Conservation (phyloP, 2,329 filamentous ascomycete species). For the Xylariaceae sp. region DNA sequence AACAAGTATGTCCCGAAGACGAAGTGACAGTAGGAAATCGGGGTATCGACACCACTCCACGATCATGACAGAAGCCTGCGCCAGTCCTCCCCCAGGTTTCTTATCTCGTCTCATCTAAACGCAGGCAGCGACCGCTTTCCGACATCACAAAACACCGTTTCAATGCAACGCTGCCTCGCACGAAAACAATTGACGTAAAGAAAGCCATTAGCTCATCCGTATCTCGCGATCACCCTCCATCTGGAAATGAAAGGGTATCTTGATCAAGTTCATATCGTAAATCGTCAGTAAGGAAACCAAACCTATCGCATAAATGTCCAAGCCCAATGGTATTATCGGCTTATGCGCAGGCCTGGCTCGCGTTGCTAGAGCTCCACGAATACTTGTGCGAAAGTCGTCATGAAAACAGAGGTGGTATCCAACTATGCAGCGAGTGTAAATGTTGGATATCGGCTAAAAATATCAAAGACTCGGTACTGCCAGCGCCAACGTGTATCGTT, state of each 20-base stretch:
- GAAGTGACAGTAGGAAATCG: constrained; percentile 7
- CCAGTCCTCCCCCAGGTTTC: constrained; percentile 3
- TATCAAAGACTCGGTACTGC: constrained; percentile 12
- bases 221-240: constrained; percentile 29
- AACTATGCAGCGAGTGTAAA: constrained; percentile 28
- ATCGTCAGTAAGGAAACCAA: constrained; percentile 25
- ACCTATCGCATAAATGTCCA: constrained; percentile 8
- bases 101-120: constrained; percentile 15
- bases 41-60: constrained; percentile 26
- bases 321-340: neutral
- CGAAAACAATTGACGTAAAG: constrained; percentile 8
- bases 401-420: constrained; percentile 8
- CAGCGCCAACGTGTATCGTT: constrained; percentile 22
- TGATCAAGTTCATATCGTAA: constrained; percentile 25
- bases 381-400: constrained; percentile 5
- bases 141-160: neutral
- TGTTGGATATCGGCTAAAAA: constrained; percentile 13
- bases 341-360: neutral
- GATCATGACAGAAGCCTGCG: constrained; percentile 4
- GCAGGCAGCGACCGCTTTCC: constrained; percentile 4
- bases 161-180: constrained; percentile 1
- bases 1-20: neutral
- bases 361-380: too few species aligned
- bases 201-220: constrained; percentile 18
- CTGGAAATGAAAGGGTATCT: constrained; percentile 32